Conservation (phyloP, 371 early-diverging fungal species). For the Mortierella sp. region DNA sequence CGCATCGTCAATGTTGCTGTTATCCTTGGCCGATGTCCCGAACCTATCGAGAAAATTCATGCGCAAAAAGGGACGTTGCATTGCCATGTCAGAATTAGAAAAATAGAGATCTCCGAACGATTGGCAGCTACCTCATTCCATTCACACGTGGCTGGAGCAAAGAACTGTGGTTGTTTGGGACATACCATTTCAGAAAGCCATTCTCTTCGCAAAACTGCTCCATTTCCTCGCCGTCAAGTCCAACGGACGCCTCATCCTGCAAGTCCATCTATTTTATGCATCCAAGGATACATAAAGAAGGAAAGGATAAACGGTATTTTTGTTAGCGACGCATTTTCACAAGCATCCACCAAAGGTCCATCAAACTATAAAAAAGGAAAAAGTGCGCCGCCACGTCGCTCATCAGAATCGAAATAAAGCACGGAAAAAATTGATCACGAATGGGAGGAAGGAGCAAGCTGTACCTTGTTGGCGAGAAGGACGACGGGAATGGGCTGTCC, state of each 20-base stretch:
- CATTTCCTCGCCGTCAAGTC: slow-evolving; percentile 60
- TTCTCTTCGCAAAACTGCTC: slow-evolving; percentile 68
- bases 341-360: not conserved
- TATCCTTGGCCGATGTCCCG: slow-evolving; percentile 76
- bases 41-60: slow-evolving; percentile 60
- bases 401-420: not conserved
- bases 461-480: slow-evolving; percentile 76
- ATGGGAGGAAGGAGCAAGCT: not conserved
- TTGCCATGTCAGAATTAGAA: too few relatives aligned
- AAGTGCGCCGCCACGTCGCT: slow-evolving; percentile 54
- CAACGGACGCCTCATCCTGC: slow-evolving; percentile 21
- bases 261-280: slow-evolving; percentile 31
- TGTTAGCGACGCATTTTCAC: not conserved
- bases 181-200: slow-evolving; percentile 71
- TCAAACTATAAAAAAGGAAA: not conserved
- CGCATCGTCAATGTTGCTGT: slow-evolving; percentile 76
- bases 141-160: not conserved
- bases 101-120: not conserved
- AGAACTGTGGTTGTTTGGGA: not conserved
- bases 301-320: not conserved
- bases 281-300: not conserved
- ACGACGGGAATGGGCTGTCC: slow-evolving; percentile 75
- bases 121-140: too few relatives aligned
- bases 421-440: not conserved
- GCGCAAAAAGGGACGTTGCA: not conserved